Evolutionary conservation across 2,329 filamentous ascomycete species (phyloP), one percentile per base, ranked within the genome.

Genomic region (Blastomyces gilchristii): DNA sequence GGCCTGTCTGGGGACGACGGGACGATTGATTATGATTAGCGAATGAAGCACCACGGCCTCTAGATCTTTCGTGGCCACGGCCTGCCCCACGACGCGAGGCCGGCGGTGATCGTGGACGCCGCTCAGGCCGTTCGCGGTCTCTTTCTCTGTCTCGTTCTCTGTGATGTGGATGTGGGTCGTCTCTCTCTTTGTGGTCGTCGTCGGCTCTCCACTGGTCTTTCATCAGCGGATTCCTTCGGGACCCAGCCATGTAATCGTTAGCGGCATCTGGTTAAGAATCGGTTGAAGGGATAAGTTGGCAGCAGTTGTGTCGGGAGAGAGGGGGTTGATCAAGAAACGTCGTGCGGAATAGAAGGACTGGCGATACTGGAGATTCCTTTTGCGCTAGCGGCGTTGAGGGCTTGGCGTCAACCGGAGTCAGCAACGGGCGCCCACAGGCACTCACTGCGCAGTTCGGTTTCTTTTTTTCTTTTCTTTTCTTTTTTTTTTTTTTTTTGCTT

Each of bases 121-220:
- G 77, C 54, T 77, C 76, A 66, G 76, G 63, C 72, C 73, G 67
- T 71, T 70, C 62, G 50, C 63, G 66, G 43, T 63, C 64, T 73
- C 73, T 67, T 71, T 70, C 62, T 60, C 63, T 66, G 47, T 63
- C 65, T 58, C 63, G 65, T 63, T 69, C 65, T 45, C 63, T 61
- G 39, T 62, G 67, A 64, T 70, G 37, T 6, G 59, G 71, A 63
- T 72, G 71, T 59, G 71, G 71, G 66, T 69, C 70, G 60, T 74
- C 72, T 70, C 68, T 68, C 61, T 66, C 72, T 64, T 69, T 69
- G 66, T 77, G 69, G 66, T 79, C 74, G 68, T 72, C 73, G 71
- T 77, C 72, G 70, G 71, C 74, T 74, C 75, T 79, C 78, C 79
- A 79, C 74, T 79, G 73, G 72, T 80, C 75, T 78, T 75, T 81